Evolutionary conservation across 169 alveolate species (phyloP).

Genomic region (Eimeria acervulina): DNA sequence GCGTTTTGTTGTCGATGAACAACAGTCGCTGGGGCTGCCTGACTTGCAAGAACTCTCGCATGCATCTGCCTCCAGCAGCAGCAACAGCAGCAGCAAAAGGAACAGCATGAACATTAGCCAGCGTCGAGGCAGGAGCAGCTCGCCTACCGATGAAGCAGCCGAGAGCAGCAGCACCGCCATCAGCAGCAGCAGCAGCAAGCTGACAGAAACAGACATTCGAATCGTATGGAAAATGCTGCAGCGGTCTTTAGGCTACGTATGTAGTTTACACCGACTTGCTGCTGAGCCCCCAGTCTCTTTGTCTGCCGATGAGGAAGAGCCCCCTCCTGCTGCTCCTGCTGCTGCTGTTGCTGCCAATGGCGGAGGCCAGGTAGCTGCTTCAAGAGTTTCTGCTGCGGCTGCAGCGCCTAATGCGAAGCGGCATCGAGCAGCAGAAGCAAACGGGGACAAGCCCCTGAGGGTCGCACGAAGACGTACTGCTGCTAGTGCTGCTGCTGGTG

Average conservation of each 20-base stretch:
- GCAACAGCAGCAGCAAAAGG: constrained; percentile 24
- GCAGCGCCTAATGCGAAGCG: not conserved
- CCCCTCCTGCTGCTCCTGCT: constrained; percentile 31
- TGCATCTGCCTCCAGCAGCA: constrained; percentile 2
- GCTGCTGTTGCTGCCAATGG: not conserved
- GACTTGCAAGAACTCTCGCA: not conserved
- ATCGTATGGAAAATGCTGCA: constrained; percentile 58
- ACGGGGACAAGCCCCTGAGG: not conserved
- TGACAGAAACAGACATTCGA: not conserved
- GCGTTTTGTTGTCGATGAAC: not conserved
- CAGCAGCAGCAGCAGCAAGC: no score
- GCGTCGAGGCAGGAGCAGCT: not conserved
- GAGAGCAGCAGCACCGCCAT: not conserved
- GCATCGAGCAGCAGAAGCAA: not conserved
- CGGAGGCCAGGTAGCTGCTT: not conserved
- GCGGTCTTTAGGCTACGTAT: constrained; percentile 71
- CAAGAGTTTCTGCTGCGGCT: not conserved
- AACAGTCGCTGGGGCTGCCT: constrained; percentile 27
- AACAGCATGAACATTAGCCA: not conserved
- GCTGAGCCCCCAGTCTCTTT: not conserved
- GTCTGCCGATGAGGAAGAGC: not conserved
- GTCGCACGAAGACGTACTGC: not conserved
- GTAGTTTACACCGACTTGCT: constrained; percentile 13
- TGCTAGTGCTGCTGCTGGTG: not conserved
- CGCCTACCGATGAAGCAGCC: not conserved